Conservation (phyloP, 768 basidiomycete species). For the Amylocystis lapponica region DNA sequence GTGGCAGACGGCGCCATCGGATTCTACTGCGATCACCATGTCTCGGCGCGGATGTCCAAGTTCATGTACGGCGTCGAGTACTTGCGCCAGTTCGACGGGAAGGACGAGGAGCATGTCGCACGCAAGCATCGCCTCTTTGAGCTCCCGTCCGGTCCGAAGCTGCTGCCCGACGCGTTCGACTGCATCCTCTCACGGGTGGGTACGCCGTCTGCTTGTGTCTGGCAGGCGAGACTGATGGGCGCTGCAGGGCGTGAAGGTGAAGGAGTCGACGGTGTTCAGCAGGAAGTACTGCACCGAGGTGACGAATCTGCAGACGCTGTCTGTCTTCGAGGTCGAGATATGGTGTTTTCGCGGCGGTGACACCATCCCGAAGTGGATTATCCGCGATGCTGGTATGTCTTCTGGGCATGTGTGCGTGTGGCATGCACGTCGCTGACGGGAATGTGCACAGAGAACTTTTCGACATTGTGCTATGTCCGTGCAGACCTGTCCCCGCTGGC, state of each 20-base stretch:
- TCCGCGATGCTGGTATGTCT: slow-evolving; percentile 39
- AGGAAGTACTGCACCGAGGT: slow-evolving; percentile 81
- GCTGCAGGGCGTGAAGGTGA: slow-evolving; percentile 61
- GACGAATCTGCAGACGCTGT: slow-evolving; percentile 67
- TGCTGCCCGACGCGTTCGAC: slow-evolving; percentile 80
- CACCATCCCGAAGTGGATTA: slow-evolving; percentile 68
- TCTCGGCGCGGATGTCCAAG: slow-evolving; percentile 73
- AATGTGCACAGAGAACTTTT: slow-evolving; percentile 58
- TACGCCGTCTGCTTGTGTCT: slow-evolving; percentile 11
- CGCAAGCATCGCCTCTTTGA: slow-evolving; percentile 65
- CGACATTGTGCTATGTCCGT: slow-evolving; percentile 72
- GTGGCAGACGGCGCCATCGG: slow-evolving; percentile 81
- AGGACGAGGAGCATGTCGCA: slow-evolving; percentile 59
- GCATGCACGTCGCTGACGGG: too few species aligned
- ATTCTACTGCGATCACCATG: slow-evolving; percentile 82
- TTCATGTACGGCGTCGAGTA: slow-evolving; percentile 82
- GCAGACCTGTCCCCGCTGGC: slow-evolving; percentile 71
- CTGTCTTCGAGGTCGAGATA: slow-evolving; percentile 78
- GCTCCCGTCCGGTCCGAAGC: slow-evolving; percentile 68
- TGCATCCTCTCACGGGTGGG: slow-evolving; percentile 68
- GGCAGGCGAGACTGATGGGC: not conserved
- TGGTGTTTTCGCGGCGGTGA: slow-evolving; percentile 83
- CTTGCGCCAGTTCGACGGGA: slow-evolving; percentile 58
- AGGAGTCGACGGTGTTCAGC: slow-evolving; percentile 76
- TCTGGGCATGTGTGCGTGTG: not conserved